Conservation (phyloP, 768 basidiomycete genomes). For the Udeniomyces megalosporus region DNA sequence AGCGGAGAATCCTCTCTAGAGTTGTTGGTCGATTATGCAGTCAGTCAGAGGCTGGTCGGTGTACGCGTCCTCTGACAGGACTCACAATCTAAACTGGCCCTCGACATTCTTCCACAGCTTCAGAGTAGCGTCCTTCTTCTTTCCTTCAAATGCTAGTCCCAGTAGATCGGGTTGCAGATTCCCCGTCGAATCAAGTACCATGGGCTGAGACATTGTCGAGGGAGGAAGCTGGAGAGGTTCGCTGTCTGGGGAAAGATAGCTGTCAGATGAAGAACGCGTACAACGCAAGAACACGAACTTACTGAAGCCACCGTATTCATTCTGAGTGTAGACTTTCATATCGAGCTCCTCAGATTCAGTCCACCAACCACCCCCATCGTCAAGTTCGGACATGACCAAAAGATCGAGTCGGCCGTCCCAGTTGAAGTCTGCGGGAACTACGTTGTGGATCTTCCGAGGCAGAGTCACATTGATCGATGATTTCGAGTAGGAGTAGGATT, state of each 20-base stretch:
- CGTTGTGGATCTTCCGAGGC: constrained; percentile 45
- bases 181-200: constrained; percentile 70
- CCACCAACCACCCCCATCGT: constrained; percentile 34
- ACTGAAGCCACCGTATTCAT: constrained; percentile 26
- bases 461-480: constrained; percentile 20
- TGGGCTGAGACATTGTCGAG: constrained; percentile 61
- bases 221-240: constrained; percentile 7
- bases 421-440: constrained; percentile 84
- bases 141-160: constrained; percentile 37
- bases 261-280: background rate
- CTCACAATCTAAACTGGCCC: constrained; percentile 54
- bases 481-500: constrained; percentile 17
- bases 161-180: constrained; percentile 80
- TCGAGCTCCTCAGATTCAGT: constrained; percentile 35
- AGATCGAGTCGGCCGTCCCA: constrained; percentile 82
- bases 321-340: constrained; percentile 54
- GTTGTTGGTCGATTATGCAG: too few species aligned
- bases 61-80: too few species aligned
- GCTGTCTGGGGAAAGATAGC: background rate
- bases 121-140: constrained; percentile 33
- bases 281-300: background rate
- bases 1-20: constrained; percentile 16
- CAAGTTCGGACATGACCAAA: constrained; percentile 61
- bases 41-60: too few species aligned
- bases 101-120: constrained; percentile 73